Percentiles rank a stretch among this genome's conserved stretches.
Conservation (phyloP, 371 early-diverging fungal genomes). For the Mortierella sp. region DNA sequence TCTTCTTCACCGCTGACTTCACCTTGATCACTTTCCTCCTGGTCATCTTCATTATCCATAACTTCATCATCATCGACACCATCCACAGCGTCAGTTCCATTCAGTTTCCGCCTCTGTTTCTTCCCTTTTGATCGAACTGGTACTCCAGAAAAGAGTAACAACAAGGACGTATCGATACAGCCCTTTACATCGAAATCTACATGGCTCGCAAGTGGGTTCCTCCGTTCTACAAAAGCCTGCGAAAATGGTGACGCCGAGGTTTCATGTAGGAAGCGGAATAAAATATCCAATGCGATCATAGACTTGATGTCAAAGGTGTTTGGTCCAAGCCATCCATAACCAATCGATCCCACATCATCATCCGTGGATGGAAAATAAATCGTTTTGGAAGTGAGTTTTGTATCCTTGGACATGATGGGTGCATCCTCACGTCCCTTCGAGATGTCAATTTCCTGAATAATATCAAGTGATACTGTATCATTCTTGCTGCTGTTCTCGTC, state of each 20-base stretch:
- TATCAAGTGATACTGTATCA: conserved; percentile 13
- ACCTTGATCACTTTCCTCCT: conserved; percentile 21
- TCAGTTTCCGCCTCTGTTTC: neutral
- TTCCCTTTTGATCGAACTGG: conserved; percentile 51
- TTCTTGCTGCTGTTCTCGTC: neutral
- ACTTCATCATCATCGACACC: conserved; percentile 7
- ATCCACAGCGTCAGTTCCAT: neutral
- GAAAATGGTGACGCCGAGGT: conserved; percentile 68
- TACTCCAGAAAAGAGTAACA: conserved; percentile 72
- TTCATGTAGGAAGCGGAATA: conserved; percentile 71
- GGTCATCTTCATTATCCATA: conserved; percentile 2
- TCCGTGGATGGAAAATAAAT: conserved; percentile 69
- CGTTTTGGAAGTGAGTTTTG: conserved; percentile 45
- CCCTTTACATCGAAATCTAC: conserved; percentile 69
- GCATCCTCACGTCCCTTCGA: conserved; percentile 54
- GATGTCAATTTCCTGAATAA: conserved; percentile 51
- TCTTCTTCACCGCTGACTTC: conserved; percentile 12
- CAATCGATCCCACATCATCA: conserved; percentile 70
- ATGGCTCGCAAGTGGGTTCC: conserved; percentile 67
- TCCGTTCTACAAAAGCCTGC: conserved; percentile 72
- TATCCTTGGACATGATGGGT: conserved; percentile 52
- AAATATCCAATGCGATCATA: conserved; percentile 69
- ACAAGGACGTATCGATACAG: conserved; percentile 62
- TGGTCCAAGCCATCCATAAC: conserved; percentile 78
- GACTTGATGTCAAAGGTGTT: conserved; percentile 62